phyloP scores from a whole-genome alignment of 179 eudicot species.

The Spinacia oleracea region DNA sequence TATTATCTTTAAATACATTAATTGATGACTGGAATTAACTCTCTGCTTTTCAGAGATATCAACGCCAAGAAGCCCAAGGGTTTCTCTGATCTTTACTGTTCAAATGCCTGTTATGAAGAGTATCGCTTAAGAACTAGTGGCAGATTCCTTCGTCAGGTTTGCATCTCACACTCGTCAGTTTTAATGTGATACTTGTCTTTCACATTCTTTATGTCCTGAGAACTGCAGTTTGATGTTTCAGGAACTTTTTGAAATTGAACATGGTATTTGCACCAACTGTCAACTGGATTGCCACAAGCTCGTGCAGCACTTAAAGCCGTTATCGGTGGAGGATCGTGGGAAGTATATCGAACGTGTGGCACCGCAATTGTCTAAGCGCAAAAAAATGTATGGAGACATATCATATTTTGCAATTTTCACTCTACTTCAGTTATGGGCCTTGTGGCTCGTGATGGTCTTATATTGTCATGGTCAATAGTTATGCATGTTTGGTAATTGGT shows the following conservation, averaged over 20 bases:
- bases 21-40: not conserved
- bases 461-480: not conserved
- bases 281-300: slow-evolving; percentile 85
- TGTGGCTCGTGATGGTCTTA: not conserved
- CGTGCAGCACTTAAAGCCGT: slow-evolving; percentile 63
- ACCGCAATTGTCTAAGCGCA: slow-evolving; percentile 58
- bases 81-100: slow-evolving; percentile 87
- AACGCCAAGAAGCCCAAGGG: slow-evolving; percentile 75
- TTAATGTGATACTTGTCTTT: slow-evolving; percentile 9
- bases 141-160: slow-evolving; percentile 76
- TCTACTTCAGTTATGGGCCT: not conserved
- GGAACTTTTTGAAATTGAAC: slow-evolving; percentile 89
- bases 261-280: slow-evolving; percentile 82
- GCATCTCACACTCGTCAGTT: slow-evolving; percentile 22
- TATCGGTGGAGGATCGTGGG: slow-evolving; percentile 60
- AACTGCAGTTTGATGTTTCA: slow-evolving; percentile 32
- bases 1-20: not conserved
- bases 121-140: slow-evolving; percentile 79
- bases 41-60: slow-evolving; percentile 50
- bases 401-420: slow-evolving; percentile 13
- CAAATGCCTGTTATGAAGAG: slow-evolving; percentile 70
- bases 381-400: slow-evolving; percentile 61
- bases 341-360: slow-evolving; percentile 63
- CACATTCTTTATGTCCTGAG: slow-evolving; percentile 8
- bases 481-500: not conserved